Conservation (phyloP, 2,329 filamentous ascomycete genomes). For the Epichloe festucae region DNA sequence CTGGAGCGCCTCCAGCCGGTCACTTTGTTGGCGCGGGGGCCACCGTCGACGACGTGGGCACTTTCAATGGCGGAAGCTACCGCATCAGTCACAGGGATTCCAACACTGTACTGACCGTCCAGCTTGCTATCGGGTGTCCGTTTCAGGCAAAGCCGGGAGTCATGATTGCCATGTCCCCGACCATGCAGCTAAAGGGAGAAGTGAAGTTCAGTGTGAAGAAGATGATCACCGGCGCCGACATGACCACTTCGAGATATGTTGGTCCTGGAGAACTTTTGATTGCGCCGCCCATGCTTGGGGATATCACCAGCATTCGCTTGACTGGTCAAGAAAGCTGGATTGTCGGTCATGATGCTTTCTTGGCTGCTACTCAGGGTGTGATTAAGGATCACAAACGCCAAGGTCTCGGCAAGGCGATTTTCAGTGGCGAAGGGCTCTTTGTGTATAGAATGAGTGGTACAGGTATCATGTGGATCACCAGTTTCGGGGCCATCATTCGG, state of each 20-base stretch:
- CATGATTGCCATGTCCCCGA: slow-evolving; percentile 93
- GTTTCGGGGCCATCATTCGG: slow-evolving; percentile 86
- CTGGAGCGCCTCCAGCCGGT: slow-evolving; percentile 28
- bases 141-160: slow-evolving; percentile 68
- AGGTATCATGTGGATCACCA: slow-evolving; percentile 79
- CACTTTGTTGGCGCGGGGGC: slow-evolving; percentile 52
- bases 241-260: slow-evolving; percentile 67
- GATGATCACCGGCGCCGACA: slow-evolving; percentile 68
- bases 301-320: slow-evolving; percentile 70
- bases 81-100: slow-evolving; percentile 84
- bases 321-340: slow-evolving; percentile 64
- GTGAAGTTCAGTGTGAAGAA: slow-evolving; percentile 88
- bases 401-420: slow-evolving; percentile 77
- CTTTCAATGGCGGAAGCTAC: slow-evolving; percentile 92
- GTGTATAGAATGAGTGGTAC: slow-evolving; percentile 74
- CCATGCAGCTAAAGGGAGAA: slow-evolving; percentile 68
- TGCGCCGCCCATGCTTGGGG: slow-evolving; percentile 67
- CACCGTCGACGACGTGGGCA: slow-evolving; percentile 75
- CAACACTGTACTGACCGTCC: slow-evolving; percentile 80
- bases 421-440: slow-evolving; percentile 84
- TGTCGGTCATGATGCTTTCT: slow-evolving; percentile 74
- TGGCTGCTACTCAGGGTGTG: slow-evolving; percentile 78
- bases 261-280: slow-evolving; percentile 85
- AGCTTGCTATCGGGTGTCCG: slow-evolving; percentile 81
- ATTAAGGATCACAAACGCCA: slow-evolving; percentile 81